phyloP scores from a whole-genome alignment of 768 basidiomycete species.

The Hortiboletus campestris region DNA sequence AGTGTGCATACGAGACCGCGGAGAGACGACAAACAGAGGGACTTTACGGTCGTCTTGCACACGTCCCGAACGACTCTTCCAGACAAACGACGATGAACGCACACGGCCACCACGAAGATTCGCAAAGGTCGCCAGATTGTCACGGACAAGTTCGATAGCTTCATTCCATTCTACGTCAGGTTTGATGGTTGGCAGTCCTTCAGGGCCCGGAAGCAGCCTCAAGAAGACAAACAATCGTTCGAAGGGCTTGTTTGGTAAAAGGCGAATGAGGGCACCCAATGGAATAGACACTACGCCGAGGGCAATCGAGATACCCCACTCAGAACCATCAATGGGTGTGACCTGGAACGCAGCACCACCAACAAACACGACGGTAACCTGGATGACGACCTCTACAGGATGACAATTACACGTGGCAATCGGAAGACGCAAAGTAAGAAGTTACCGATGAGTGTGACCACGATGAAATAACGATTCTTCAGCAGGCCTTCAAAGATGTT shows the following conservation, averaged over 20 bases:
- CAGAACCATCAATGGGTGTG: conserved; percentile 67
- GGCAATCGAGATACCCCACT: conserved; percentile 93
- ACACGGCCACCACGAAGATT: conserved; percentile 87
- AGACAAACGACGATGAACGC: conserved; percentile 80
- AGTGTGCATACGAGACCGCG: conserved; percentile 7
- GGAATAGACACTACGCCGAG: conserved; percentile 88
- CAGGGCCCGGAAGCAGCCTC: conserved; percentile 60
- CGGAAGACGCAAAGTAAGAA: conserved; percentile 7
- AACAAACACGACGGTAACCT: conserved; percentile 86
- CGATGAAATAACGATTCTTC: conserved; percentile 81
- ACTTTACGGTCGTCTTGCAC: conserved; percentile 46
- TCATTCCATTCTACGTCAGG: conserved; percentile 70
- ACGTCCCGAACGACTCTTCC: conserved; percentile 70
- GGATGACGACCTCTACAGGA: conserved; percentile 74
- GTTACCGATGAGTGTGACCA: conserved; percentile 81
- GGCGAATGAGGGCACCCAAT: conserved; percentile 76
- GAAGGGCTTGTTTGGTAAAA: conserved; percentile 78
- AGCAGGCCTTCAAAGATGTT: conserved; percentile 87
- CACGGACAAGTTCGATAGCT: conserved; percentile 78
- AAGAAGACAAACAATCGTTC: conserved; percentile 56
- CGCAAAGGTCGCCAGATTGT: conserved; percentile 82
- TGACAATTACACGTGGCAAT: conserved; percentile 5
- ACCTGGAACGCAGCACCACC: conserved; percentile 93
- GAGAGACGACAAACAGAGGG: conserved; percentile 44
- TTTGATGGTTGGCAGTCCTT: conserved; percentile 58